Evolutionary conservation across 2,329 filamentous ascomycete species (phyloP), one percentile per base, ranked within the genome.

Genomic region (Elsinoe arachidis): DNA sequence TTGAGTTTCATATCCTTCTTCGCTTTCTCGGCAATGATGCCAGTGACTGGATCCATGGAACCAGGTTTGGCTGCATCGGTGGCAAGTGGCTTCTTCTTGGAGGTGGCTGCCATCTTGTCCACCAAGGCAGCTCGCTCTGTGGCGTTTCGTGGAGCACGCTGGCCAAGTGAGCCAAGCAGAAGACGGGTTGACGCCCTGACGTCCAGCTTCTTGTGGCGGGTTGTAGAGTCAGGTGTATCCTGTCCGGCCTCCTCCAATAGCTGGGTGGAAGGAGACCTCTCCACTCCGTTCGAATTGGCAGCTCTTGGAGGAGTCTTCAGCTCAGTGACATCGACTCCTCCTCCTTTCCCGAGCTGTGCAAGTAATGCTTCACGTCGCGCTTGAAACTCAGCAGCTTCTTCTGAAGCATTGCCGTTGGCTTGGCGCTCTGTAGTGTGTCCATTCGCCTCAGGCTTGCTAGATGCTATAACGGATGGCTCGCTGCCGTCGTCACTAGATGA

Each of bases 121-220:
- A 81, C 80, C 5, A 87, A 70, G 37, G 79, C 78, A 14, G 85
- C 80, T 66, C 86, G 85, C 15, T 90, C 87, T 30, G 80, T 78
- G 63, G 86, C 84, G 1, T 77, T 83, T 64, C 84, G 87, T 0
- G 88, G 87, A 3, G 78, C 79, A 56, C 82, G 82, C 9, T 90
- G 70, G 2, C 87, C 88, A 2, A 92, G 75, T 5, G 87, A 85
- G 7, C 84, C 84, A 64, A 90, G 88, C 0, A 92, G 69, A 58
- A 91, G 74, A 62, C 88, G 80, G 55, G 82, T 79, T 2, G 84
- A 82, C 54, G 85, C 84, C 14, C 77, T 80, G 30, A 89, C 57
- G 64, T 85, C 79, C 34, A 84, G 68, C 15, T 67, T 71, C 2
- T 72, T 71, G 46, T 75, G 73, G 58, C 73, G 71, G 34, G 61